These are phyloP conservation scores for Pyronema omphalodes DNA, from an alignment of 495 filamentous ascomycete genomes.

Conservation along the genomic window DNA sequence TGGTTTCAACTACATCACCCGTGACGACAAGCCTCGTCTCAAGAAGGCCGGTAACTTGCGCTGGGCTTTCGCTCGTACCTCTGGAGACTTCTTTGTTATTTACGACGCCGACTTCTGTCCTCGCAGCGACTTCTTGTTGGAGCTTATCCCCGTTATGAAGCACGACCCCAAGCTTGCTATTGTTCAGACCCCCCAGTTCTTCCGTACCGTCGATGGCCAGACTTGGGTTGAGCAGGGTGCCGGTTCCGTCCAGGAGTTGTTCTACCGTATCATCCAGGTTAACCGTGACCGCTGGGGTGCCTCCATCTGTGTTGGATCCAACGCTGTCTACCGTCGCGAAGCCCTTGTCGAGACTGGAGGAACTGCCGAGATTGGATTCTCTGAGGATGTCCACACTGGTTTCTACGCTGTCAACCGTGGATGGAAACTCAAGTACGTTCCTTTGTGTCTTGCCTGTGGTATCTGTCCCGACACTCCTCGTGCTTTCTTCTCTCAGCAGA, in stretches of 20 bases:
- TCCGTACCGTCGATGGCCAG: conserved; percentile 14
- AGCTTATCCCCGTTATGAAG: conserved; percentile 17
- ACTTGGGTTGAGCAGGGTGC: conserved; percentile 24
- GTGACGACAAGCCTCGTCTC: conserved; percentile 18
- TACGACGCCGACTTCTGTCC: conserved; percentile 25
- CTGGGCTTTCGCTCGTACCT: conserved; percentile 18
- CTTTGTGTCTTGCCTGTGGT: conserved; percentile 19
- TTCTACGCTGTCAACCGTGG: conserved; percentile 19
- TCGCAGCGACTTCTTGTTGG: conserved; percentile 19
- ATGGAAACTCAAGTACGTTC: conserved; percentile 23
- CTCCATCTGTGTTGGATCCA: conserved; percentile 21
- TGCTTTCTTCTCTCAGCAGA: conserved; percentile 22
- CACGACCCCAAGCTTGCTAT: conserved; percentile 18
- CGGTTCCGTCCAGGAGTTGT: conserved; percentile 15
- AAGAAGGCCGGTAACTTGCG: conserved; percentile 24
- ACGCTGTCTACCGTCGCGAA: conserved; percentile 21
- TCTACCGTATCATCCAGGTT: conserved; percentile 21
- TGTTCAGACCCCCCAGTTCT: conserved; percentile 22
- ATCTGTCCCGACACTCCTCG: conserved; percentile 22
- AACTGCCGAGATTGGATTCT: conserved; percentile 16
- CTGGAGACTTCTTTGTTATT: conserved; percentile 22
- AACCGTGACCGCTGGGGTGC: conserved; percentile 22
- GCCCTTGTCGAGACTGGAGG: conserved; percentile 20
- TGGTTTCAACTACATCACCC: conserved; percentile 17
- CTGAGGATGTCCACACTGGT: conserved; percentile 23